A percentile compares a stretch with the other conserved stretches of the same genome.
phyloP scores from a whole-genome alignment of 768 basidiomycete genomes.

The Sistotremastrum suecicum region DNA sequence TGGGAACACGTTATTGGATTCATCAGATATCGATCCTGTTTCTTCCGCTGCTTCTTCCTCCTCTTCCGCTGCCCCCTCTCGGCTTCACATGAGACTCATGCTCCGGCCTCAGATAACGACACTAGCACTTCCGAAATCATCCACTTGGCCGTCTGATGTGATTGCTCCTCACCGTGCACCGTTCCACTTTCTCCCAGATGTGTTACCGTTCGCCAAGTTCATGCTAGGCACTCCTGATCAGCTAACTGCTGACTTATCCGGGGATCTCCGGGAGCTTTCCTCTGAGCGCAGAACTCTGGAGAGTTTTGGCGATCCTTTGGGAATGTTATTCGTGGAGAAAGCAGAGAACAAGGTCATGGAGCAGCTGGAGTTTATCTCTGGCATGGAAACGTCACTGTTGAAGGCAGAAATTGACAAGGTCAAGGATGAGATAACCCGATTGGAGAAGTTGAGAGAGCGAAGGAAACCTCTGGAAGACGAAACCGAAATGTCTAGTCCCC shows the following conservation, averaged over 20 bases:
- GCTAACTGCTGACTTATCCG: constrained; percentile 57
- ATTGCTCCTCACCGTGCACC: constrained; percentile 87
- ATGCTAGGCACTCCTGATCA: constrained; percentile 91
- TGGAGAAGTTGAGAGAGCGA: not conserved
- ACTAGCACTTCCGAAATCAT: constrained; percentile 80
- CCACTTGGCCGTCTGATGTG: constrained; percentile 89
- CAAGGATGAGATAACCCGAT: constrained; percentile 21
- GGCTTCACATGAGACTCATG: constrained; percentile 75
- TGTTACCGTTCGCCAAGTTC: constrained; percentile 77
- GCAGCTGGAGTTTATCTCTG: constrained; percentile 67
- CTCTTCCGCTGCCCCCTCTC: constrained; percentile 33
- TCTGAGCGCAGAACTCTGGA: constrained; percentile 52
- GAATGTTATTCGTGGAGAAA: constrained; percentile 63
- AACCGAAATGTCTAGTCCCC: constrained; percentile 9
- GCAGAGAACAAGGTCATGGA: constrained; percentile 64
- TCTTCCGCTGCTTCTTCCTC: constrained; percentile 31
- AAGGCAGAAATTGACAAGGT: constrained; percentile 50
- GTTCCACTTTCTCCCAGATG: constrained; percentile 91
- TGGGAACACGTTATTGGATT: constrained; percentile 22
- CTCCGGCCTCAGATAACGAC: constrained; percentile 92
- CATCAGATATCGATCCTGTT: constrained; percentile 17
- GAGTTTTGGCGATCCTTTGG: constrained; percentile 62
- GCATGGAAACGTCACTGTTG: constrained; percentile 58
- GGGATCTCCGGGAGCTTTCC: constrained; percentile 59
- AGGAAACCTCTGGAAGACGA: constrained; percentile 14